Percentiles rank a stretch among this genome's conserved stretches.
Evolutionary conservation across 2,329 filamentous ascomycete species (phyloP).

Genomic region (Zasmidium citrigriseum): DNA sequence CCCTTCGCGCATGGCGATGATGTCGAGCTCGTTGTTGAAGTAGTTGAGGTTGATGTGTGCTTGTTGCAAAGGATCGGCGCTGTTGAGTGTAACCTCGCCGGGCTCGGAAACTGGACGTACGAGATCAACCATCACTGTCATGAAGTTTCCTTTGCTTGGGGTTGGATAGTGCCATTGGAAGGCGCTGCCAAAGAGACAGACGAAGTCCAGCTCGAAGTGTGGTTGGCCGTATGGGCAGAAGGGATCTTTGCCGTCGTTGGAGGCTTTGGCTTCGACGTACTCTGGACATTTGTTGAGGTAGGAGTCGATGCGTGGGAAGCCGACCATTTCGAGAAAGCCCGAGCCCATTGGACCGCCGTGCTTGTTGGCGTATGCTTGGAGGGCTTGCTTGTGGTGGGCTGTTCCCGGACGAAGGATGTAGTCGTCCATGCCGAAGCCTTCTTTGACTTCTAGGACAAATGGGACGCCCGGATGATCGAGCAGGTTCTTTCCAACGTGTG

Average conservation of each 20-base stretch:
- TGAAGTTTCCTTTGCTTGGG: neutral
- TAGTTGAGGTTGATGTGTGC: neutral
- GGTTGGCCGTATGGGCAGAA: slow-evolving; percentile 1
- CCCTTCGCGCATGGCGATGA: neutral
- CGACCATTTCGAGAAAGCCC: slow-evolving; percentile 54
- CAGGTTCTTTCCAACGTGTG: slow-evolving; percentile 65
- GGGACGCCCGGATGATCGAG: slow-evolving; percentile 51
- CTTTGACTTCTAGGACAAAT: neutral
- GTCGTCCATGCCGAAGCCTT: slow-evolving; percentile 9
- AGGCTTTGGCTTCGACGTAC: slow-evolving; percentile 40
- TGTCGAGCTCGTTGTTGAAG: neutral
- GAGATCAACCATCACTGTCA: neutral
- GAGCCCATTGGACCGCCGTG: slow-evolving; percentile 44
- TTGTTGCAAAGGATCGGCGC: neutral
- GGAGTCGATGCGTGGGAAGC: slow-evolving; percentile 60
- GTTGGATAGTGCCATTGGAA: neutral
- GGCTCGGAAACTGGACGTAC: neutral
- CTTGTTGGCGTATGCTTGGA: slow-evolving; percentile 41
- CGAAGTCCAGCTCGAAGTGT: slow-evolving; percentile 1
- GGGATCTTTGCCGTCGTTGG: neutral
- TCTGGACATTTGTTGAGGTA: slow-evolving; percentile 50
- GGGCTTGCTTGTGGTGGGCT: slow-evolving; percentile 21
- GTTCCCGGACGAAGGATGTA: slow-evolving; percentile 49
- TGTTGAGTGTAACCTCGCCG: neutral
- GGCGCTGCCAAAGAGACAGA: neutral